Conservation (phyloP, 1,139 yeast species). For the Saccharomyces pastorianus region DNA sequence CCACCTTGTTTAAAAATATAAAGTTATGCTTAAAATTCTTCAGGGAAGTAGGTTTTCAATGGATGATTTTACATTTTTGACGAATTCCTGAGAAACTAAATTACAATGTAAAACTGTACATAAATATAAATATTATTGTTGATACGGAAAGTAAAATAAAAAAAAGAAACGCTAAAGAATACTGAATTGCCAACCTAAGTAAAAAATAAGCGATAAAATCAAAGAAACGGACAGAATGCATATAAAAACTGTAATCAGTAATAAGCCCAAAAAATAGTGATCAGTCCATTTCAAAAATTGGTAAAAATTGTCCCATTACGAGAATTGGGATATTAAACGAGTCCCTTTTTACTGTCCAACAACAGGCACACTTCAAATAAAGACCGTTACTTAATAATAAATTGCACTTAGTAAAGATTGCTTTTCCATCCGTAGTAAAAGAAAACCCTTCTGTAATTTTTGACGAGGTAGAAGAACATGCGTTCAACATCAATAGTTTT, state of each 20-base stretch:
- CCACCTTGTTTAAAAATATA: background rate
- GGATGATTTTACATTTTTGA: background rate
- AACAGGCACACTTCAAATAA: slow-evolving; percentile 52
- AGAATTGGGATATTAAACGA: slow-evolving; percentile 90
- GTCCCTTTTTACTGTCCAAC: slow-evolving; percentile 85
- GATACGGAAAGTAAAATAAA: background rate
- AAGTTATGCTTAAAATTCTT: background rate
- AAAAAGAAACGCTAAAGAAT: background rate
- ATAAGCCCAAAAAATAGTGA: background rate
- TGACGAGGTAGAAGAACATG: slow-evolving; percentile 1
- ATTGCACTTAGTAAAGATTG: slow-evolving; percentile 62
- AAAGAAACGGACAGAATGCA: too few species aligned
- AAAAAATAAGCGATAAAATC: background rate
- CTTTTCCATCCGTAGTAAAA: background rate
- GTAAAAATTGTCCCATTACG: slow-evolving; percentile 83
- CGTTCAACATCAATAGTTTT: background rate
- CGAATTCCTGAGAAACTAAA: background rate
- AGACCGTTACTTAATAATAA: slow-evolving; percentile 40
- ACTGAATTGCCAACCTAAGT: background rate
- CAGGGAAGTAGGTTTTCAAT: background rate
- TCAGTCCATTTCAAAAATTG: slow-evolving; percentile 38
- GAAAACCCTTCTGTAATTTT: slow-evolving; percentile 5
- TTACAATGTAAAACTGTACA: background rate
- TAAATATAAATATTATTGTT: background rate
- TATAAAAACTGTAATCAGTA: too few species aligned